These are phyloP conservation scores for Coleophoma crateriformis DNA, from an alignment of 2,329 filamentous ascomycete species.

Conservation along the genomic window DNA sequence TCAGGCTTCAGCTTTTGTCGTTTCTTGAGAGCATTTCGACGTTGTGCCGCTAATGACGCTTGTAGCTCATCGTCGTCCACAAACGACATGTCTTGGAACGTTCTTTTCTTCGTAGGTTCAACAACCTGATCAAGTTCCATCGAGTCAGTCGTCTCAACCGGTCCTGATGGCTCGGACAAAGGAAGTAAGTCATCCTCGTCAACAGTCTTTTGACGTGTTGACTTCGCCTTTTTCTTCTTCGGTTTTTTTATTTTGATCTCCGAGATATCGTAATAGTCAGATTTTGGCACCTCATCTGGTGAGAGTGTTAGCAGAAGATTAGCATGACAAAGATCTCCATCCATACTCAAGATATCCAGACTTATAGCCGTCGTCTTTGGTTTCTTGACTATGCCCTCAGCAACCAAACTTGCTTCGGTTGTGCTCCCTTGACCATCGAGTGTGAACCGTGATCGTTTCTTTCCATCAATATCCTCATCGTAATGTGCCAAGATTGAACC, in stretches of 20 bases:
- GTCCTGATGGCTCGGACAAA: constrained; percentile 26
- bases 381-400: constrained; percentile 45
- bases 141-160: constrained; percentile 33
- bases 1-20: constrained; percentile 82
- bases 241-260: constrained; percentile 92
- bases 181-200: constrained; percentile 56
- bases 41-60: constrained; percentile 75
- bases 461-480: constrained; percentile 88
- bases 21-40: constrained; percentile 82
- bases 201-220: constrained; percentile 63
- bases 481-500: constrained; percentile 1
- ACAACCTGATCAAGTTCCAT: constrained; percentile 75
- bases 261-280: constrained; percentile 83
- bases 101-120: constrained; percentile 51
- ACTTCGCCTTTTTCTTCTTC: constrained; percentile 84
- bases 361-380: constrained; percentile 66
- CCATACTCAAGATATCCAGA: constrained; percentile 63
- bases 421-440: constrained; percentile 72
- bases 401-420: constrained; percentile 54
- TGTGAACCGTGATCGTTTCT: constrained; percentile 83
- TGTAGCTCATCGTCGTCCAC: constrained; percentile 93
- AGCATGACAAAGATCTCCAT: background rate
- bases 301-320: constrained; percentile 28
- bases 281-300: constrained; percentile 59
- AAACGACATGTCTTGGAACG: constrained; percentile 62